phyloP scores from a whole-genome alignment of 805 yeast species.

The Metschnikowia matae region DNA sequence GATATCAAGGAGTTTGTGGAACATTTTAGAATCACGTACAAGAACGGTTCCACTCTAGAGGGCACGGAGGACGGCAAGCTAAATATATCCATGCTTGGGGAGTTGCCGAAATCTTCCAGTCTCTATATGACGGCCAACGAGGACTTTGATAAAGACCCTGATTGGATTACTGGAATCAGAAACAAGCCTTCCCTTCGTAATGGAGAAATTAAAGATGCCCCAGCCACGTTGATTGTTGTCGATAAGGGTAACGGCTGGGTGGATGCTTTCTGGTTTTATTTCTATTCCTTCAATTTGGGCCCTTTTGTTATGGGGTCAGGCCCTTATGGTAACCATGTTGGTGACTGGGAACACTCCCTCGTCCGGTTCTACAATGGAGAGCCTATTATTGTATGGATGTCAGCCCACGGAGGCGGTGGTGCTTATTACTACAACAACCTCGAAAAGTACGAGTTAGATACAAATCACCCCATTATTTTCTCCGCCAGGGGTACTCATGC shows the following conservation, averaged over 20 bases:
- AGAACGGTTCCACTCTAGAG: constrained; percentile 42
- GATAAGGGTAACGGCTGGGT: constrained; percentile 95
- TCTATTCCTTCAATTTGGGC: constrained; percentile 89
- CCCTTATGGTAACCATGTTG: constrained; percentile 95
- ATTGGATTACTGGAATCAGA: constrained; percentile 74
- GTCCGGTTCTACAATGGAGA: constrained; percentile 77
- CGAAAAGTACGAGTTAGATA: constrained; percentile 52
- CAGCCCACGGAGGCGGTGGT: constrained; percentile 97
- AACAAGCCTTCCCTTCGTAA: constrained; percentile 67
- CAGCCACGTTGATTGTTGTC: constrained; percentile 75
- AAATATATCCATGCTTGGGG: constrained; percentile 31
- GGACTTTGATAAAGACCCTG: constrained; percentile 69
- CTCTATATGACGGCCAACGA: constrained; percentile 61
- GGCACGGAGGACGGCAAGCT: constrained; percentile 29
- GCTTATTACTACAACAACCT: constrained; percentile 77
- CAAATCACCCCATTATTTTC: constrained; percentile 66
- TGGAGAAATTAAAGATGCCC: constrained; percentile 72
- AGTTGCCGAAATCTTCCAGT: constrained; percentile 26
- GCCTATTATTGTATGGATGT: constrained; percentile 90
- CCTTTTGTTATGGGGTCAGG: constrained; percentile 98
- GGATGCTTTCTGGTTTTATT: constrained; percentile 95
- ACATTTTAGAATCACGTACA: constrained; percentile 56
- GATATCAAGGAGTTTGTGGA: constrained; percentile 67
- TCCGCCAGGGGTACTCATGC: constrained; percentile 97
- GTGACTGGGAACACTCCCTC: constrained; percentile 96